Evolutionary conservation across 192 early-diverging fungal species (phyloP).

Genomic region (Umbelopsis isabellina): DNA sequence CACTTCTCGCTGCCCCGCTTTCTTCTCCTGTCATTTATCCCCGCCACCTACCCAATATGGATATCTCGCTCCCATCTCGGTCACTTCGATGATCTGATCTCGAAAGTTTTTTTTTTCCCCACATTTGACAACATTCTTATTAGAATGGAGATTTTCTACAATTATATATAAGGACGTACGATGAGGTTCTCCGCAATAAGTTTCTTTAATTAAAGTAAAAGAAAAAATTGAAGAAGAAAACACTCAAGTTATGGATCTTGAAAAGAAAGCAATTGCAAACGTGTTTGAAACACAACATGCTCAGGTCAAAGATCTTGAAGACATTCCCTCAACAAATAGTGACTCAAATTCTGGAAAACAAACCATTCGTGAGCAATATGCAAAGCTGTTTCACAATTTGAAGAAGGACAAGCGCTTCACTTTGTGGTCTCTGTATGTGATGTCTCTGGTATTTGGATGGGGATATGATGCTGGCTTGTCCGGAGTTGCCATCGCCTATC

Average conservation of each 20-base stretch:
- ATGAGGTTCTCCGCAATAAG: not conserved
- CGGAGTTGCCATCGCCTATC: slow-evolving; percentile 1
- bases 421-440: slow-evolving; percentile 13
- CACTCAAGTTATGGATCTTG: slow-evolving; percentile 4
- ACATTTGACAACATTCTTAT: not conserved
- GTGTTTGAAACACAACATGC: slow-evolving; percentile 4
- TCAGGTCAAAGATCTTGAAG: slow-evolving; percentile 5
- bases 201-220: not conserved
- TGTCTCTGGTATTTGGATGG: slow-evolving; percentile 14
- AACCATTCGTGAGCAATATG: slow-evolving; percentile 12
- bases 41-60: no score
- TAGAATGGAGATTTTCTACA: not conserved
- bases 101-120: not conserved
- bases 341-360: not conserved
- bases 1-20: no score
- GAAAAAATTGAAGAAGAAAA: slow-evolving; percentile 5
- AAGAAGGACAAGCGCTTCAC: slow-evolving; percentile 12
- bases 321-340: slow-evolving; percentile 10
- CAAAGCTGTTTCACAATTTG: slow-evolving; percentile 4
- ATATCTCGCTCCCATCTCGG: no score
- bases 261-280: slow-evolving; percentile 7
- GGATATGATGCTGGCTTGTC: slow-evolving; percentile 14
- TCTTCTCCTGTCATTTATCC: no score
- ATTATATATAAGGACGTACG: not conserved
- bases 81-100: no score